phyloP scores from a whole-genome alignment of 768 basidiomycete genomes.

The Lyophyllum atratum region DNA sequence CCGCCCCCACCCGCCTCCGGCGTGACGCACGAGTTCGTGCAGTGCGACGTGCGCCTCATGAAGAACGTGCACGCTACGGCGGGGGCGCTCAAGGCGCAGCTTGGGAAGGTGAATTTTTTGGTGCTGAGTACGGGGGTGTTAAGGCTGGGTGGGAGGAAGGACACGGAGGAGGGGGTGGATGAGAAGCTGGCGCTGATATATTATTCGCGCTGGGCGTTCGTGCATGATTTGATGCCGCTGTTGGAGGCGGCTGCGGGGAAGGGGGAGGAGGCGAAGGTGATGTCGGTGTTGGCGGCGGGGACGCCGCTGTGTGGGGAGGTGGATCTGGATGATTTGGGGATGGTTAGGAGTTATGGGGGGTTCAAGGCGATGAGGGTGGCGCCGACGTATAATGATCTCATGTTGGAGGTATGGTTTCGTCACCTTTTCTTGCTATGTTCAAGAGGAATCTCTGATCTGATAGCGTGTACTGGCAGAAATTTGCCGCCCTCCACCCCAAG shows the following conservation, averaged over 20 bases:
- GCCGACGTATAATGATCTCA: slow-evolving; percentile 54
- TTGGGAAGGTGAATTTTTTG: slow-evolving; percentile 55
- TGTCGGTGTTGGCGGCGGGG: slow-evolving; percentile 43
- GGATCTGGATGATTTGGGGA: slow-evolving; percentile 49
- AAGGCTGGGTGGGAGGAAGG: slow-evolving; percentile 35
- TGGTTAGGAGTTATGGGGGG: slow-evolving; percentile 47
- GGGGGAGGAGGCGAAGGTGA: slow-evolving; percentile 50
- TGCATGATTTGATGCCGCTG: slow-evolving; percentile 44
- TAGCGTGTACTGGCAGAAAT: slow-evolving; percentile 36
- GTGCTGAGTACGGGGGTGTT: slow-evolving; percentile 47
- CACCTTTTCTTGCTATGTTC: not conserved
- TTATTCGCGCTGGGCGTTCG: slow-evolving; percentile 51
- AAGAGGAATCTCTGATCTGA: too few species aligned
- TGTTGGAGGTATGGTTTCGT: slow-evolving; percentile 45
- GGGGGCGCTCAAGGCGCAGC: slow-evolving; percentile 26
- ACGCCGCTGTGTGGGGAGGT: slow-evolving; percentile 32
- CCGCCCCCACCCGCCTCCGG: slow-evolving; percentile 22
- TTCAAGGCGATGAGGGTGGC: slow-evolving; percentile 32
- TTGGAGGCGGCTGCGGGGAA: slow-evolving; percentile 43
- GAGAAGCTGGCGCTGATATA: slow-evolving; percentile 43
- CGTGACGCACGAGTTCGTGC: slow-evolving; percentile 45
- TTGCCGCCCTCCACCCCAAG: slow-evolving; percentile 38
- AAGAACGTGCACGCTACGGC: slow-evolving; percentile 43
- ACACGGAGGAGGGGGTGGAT: slow-evolving; percentile 49
- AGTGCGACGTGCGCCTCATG: slow-evolving; percentile 55